Conservation (phyloP, 331 rosid genomes). For the Quercus lobata region DNA sequence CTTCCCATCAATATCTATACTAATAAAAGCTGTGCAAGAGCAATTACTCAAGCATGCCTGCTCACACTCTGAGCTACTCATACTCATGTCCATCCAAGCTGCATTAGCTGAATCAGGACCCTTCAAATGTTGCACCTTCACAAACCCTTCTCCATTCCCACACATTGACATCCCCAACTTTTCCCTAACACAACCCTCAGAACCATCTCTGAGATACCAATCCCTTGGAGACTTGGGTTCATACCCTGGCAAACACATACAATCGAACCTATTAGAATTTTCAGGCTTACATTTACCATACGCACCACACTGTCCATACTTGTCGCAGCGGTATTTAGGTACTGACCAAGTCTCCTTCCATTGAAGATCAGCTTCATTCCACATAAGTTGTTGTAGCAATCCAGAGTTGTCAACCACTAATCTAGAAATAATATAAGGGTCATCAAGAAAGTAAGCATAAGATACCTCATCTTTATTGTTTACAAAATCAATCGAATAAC, state of each 20-base stretch:
- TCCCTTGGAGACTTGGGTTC: background rate
- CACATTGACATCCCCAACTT: too few species aligned
- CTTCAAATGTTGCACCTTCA: too few species aligned
- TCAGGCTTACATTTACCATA: constrained; percentile 35
- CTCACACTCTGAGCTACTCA: too few species aligned
- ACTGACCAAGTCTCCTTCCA: constrained; percentile 23
- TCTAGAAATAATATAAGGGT: too few species aligned
- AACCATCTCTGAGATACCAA: too few species aligned
- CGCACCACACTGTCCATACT: constrained; percentile 47
- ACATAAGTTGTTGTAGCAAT: constrained; percentile 3
- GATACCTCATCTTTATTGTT: background rate
- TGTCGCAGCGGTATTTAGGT: constrained; percentile 24
- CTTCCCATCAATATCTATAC: background rate
- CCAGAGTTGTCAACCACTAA: constrained; percentile 25
- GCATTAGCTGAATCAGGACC: too few species aligned
- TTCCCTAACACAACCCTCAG: too few species aligned
- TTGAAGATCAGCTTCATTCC: constrained; percentile 21
- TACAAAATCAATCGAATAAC: background rate
- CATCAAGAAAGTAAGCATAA: background rate
- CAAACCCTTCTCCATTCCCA: too few species aligned
- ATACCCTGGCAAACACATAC: constrained; percentile 58
- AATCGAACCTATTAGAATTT: constrained; percentile 19
- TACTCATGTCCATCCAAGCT: too few species aligned
- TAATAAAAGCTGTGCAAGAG: too few species aligned
- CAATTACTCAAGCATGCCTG: too few species aligned